Evolutionary conservation across 805 yeast species (phyloP), one percentile per base, ranked within the genome.

Genomic region (Jamesozyma hellenica): DNA sequence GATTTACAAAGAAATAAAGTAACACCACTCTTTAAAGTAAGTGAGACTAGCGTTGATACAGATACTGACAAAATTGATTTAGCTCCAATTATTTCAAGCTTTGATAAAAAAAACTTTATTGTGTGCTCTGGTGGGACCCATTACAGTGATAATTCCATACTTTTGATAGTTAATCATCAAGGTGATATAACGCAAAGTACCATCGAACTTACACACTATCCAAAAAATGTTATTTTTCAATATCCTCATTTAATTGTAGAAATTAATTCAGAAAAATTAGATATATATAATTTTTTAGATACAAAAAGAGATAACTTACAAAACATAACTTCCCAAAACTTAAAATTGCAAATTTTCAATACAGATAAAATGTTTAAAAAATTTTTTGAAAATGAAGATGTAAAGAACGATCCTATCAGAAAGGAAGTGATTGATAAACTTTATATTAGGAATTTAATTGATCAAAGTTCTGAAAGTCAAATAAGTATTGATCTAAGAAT

Each of bases 151-250:
- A 50, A 46, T 19, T 51, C 61, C 2, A 58, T 60, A 55, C 58
- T 53, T 3, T 46, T 60, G n/a, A 49, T 56, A 4, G 48, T 60
- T 3, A 52, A 56, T 40, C 44, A 48, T 38, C 27, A 48, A 4
- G 64, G 64, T 26, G 60, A 58, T 34, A 54, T 58, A 8, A 52
- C 52, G 5, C 55, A 55, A 28, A 59, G 58, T 11, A 56, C 61
- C 7, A 43, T 56, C 9, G 51, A 53, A 17, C 40, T 58, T 11
- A 53, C 53, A 12, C 44, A 42, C 16, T 60, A 52, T 32, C 64
- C 64, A 2, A 35, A 34, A 4, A 40, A 45, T 35, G 31, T 56
- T 1, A 8, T 49, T 1, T 48, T 55, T 0, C 43, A 48, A 9
- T 49, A 45, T 28, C 62, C 63, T 4, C 52, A 51, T 38, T 37